Percentiles rank a stretch among this genome's conserved stretches.
phyloP scores from a whole-genome alignment of 2,329 filamentous ascomycete species.

The Xylariaceae sp. region DNA sequence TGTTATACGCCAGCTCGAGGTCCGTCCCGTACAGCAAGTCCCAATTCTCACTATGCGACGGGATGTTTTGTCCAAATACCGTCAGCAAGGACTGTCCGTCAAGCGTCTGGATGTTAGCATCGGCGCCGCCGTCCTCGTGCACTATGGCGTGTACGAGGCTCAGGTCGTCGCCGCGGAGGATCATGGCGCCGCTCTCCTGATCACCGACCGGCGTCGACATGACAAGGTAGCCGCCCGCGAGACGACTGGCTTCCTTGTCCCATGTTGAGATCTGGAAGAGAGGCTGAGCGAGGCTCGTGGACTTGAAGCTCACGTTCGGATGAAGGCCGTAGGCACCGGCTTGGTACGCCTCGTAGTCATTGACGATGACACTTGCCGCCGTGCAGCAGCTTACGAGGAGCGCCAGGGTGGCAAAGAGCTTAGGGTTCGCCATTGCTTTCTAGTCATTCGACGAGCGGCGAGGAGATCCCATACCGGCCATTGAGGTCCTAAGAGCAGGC shows the following conservation, averaged over 20 bases:
- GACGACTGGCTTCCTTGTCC: not conserved
- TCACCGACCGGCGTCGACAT: not conserved
- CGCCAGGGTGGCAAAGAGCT: not conserved
- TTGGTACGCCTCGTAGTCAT: not conserved
- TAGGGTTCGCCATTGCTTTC: too few species aligned
- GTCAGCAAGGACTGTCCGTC: not conserved
- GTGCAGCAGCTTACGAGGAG: not conserved
- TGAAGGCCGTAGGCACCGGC: not conserved
- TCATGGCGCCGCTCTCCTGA: not conserved
- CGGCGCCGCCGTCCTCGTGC: not conserved
- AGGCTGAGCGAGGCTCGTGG: not conserved
- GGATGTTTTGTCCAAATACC: not conserved
- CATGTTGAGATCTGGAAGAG: not conserved
- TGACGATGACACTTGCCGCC: not conserved
- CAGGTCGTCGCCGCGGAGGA: not conserved
- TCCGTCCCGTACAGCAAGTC: not conserved
- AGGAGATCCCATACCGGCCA: too few species aligned
- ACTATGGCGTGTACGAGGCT: not conserved
- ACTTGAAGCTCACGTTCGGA: conserved; percentile 1
- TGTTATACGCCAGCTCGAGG: not conserved
- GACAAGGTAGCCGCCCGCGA: not conserved
- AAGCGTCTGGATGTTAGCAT: not conserved
- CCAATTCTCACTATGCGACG: not conserved
- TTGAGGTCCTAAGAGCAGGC: too few species aligned
- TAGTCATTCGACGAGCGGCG: too few species aligned